Percentiles rank a stretch among this genome's conserved stretches.
These are phyloP conservation scores for Carpinus fangiana DNA, from an alignment of 306 rosid genomes.

Conservation along the genomic window DNA sequence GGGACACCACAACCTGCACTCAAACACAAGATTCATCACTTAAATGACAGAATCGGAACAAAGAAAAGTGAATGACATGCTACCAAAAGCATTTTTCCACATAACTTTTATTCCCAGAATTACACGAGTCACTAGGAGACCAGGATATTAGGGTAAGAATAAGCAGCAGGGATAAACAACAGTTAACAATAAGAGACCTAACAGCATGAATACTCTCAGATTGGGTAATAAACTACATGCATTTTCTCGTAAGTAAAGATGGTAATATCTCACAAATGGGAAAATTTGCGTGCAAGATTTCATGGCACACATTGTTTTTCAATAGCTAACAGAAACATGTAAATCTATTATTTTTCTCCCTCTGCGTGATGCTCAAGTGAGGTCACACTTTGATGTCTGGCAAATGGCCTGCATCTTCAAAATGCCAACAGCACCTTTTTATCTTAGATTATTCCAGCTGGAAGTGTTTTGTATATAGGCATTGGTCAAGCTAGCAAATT, in stretches of 20 bases:
- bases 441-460: background rate
- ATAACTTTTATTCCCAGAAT: background rate
- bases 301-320: background rate
- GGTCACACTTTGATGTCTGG: background rate
- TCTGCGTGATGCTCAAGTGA: background rate
- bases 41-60: background rate
- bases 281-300: background rate
- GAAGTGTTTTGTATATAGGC: background rate
- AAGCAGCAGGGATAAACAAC: background rate
- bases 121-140: background rate
- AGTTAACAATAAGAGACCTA: background rate
- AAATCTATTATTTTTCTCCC: background rate
- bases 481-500: background rate
- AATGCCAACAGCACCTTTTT: background rate
- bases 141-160: background rate
- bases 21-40: constrained; percentile 35
- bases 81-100: constrained; percentile 4
- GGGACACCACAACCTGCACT: constrained; percentile 78
- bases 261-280: background rate
- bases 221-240: background rate
- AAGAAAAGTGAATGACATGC: constrained; percentile 18
- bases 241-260: background rate
- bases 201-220: background rate
- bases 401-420: background rate
- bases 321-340: background rate